Evolutionary conservation across 2,329 filamentous ascomycete genomes (phyloP).

Genomic region (Sarocladium oryzae): DNA sequence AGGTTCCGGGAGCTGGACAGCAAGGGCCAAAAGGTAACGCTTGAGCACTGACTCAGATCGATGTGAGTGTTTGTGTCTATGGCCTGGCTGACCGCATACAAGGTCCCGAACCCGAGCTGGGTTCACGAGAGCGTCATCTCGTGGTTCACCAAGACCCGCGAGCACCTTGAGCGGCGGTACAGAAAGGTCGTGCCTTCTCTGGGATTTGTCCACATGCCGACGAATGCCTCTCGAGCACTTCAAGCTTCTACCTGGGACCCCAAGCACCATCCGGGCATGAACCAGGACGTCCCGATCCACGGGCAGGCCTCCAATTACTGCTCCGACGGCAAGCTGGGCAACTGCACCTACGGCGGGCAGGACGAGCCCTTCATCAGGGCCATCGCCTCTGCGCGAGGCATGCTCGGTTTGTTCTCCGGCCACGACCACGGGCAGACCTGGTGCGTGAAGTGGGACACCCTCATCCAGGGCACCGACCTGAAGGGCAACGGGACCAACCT

Average conservation of each 20-base stretch:
- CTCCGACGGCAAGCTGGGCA: constrained; percentile 28
- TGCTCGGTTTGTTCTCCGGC: constrained; percentile 55
- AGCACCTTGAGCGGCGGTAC: constrained; percentile 18
- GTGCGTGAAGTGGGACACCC: constrained; percentile 44
- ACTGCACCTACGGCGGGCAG: constrained; percentile 38
- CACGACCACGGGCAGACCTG: constrained; percentile 61
- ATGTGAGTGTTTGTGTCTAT: too few relatives aligned
- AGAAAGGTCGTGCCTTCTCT: constrained; percentile 35
- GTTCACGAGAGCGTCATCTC: constrained; percentile 36
- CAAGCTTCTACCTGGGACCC: constrained; percentile 30
- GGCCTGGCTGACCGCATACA: too few relatives aligned
- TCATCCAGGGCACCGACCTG: constrained; percentile 26
- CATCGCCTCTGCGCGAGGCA: constrained; percentile 43
- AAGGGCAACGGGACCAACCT: constrained; percentile 39
- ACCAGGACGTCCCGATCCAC: constrained; percentile 35
- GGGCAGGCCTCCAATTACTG: constrained; percentile 40
- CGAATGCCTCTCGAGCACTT: constrained; percentile 33
- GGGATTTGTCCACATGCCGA: constrained; percentile 43
- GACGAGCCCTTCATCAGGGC: constrained; percentile 59
- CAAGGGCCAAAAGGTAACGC: too few relatives aligned
- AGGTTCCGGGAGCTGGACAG: too few relatives aligned
- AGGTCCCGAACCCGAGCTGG: too few relatives aligned
- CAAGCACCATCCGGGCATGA: constrained; percentile 35
- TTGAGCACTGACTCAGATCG: too few relatives aligned
- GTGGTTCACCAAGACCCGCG: constrained; percentile 35